These are phyloP conservation scores for Ascoidea asiatica DNA, from an alignment of 805 yeast species.

Conservation along the genomic window DNA sequence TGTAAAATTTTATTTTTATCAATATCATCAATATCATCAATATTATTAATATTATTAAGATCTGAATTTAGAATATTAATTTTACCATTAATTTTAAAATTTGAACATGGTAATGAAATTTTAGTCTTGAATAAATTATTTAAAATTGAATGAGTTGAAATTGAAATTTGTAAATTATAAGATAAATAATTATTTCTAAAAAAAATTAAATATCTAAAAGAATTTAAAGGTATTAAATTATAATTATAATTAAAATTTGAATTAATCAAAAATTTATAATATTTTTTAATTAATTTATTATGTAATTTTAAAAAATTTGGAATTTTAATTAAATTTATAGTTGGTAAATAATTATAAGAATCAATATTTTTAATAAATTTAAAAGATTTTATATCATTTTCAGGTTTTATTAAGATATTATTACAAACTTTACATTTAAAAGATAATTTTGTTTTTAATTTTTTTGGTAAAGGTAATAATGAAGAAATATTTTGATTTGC, in stretches of 20 bases:
- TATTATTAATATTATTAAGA: too few species aligned
- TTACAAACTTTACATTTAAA: not conserved
- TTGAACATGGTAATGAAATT: not conserved
- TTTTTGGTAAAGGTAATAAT: not conserved
- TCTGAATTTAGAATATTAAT: too few species aligned
- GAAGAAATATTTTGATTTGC: not conserved
- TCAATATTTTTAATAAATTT: too few species aligned
- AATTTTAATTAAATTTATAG: not conserved
- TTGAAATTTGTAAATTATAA: not conserved
- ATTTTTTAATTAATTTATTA: too few species aligned
- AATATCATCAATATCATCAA: not conserved
- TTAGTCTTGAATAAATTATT: not conserved
- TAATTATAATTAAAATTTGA: too few species aligned
- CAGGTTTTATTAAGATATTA: not conserved
- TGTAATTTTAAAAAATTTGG: too few species aligned
- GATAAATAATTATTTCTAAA: not conserved
- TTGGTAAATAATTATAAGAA: not conserved
- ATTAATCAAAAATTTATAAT: too few species aligned
- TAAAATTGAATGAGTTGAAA: not conserved
- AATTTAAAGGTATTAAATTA: not conserved
- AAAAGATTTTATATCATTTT: not conserved
- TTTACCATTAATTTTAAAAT: not conserved
- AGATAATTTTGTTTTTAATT: not conserved
- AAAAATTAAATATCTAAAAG: not conserved
- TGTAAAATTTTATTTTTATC: not conserved